phyloP scores from a whole-genome alignment of 2,329 filamentous ascomycete genomes.

The Epichloe coenophiala region DNA sequence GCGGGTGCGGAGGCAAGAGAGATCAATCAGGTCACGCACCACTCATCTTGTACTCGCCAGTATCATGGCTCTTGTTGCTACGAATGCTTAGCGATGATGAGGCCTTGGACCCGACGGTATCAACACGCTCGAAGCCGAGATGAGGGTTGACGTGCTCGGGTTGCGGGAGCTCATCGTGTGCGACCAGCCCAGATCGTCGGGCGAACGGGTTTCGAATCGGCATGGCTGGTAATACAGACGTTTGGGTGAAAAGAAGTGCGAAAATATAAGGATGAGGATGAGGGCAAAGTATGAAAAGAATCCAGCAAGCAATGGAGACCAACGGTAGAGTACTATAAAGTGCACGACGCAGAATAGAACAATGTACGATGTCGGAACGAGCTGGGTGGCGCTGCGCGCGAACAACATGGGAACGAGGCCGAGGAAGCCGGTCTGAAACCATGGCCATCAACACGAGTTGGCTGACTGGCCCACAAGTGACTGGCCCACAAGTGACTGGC shows the following conservation, averaged over 20 bases:
- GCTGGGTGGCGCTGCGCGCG: not conserved
- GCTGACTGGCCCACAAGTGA: not conserved
- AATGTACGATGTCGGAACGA: not conserved
- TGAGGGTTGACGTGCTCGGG: slow-evolving; percentile 21
- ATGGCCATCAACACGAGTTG: not conserved
- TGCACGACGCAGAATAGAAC: not conserved
- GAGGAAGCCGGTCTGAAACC: not conserved
- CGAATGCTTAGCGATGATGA: slow-evolving; percentile 49
- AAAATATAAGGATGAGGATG: not conserved
- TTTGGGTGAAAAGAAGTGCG: not conserved
- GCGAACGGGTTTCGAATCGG: slow-evolving; percentile 62
- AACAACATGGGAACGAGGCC: not conserved
- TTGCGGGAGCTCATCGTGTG: slow-evolving; percentile 40
- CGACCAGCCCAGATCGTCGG: slow-evolving; percentile 37
- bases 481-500: too few species aligned
- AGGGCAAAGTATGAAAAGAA: not conserved
- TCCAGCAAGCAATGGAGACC: not conserved
- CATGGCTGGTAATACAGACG: slow-evolving; percentile 29
- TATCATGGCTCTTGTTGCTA: slow-evolving; percentile 47
- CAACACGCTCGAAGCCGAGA: slow-evolving; percentile 44
- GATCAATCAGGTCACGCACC: slow-evolving; percentile 36
- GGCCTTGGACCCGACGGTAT: slow-evolving; percentile 48
- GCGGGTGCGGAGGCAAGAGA: slow-evolving; percentile 1
- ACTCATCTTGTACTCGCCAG: slow-evolving; percentile 67
- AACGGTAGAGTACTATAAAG: not conserved